Evolutionary conservation across 345 rosid genomes (phyloP).

Genomic region (Heritiera fomes): DNA sequence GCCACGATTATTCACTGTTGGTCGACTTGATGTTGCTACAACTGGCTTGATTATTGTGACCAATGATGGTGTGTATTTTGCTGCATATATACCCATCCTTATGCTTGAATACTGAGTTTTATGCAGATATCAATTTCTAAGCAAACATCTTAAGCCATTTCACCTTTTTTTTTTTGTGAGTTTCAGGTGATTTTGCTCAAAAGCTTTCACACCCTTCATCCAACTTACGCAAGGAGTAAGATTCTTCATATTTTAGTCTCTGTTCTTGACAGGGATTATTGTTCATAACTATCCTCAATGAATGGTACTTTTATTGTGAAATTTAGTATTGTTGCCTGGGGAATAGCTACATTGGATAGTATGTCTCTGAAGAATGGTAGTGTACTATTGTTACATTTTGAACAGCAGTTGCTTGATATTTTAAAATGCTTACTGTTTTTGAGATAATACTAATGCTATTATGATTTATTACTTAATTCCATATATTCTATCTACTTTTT

Average conservation of each 20-base stretch:
- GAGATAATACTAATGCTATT: not conserved
- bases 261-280: not conserved
- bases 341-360: conserved; percentile 9
- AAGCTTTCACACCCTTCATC: conserved; percentile 87
- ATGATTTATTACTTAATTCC: not conserved
- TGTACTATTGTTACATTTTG: not conserved
- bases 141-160: conserved; percentile 4
- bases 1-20: conserved; percentile 93
- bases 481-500: not conserved
- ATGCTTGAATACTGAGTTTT: not conserved
- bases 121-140: not conserved
- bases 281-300: not conserved
- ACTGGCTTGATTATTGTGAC: conserved; percentile 84
- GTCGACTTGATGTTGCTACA: conserved; percentile 97
- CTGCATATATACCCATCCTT: conserved; percentile 7
- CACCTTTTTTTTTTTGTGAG: not conserved
- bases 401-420: not conserved
- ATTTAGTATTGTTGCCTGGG: not conserved
- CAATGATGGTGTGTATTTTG: conserved; percentile 64
- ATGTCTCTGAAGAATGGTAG: not conserved
- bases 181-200: conserved; percentile 89
- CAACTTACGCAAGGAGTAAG: conserved; percentile 83
- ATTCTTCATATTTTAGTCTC: not conserved
- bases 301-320: not conserved
- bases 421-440: not conserved